Evolutionary conservation across 257 asterid species (phyloP).

Genomic region (Phtheirospermum japonicum): DNA sequence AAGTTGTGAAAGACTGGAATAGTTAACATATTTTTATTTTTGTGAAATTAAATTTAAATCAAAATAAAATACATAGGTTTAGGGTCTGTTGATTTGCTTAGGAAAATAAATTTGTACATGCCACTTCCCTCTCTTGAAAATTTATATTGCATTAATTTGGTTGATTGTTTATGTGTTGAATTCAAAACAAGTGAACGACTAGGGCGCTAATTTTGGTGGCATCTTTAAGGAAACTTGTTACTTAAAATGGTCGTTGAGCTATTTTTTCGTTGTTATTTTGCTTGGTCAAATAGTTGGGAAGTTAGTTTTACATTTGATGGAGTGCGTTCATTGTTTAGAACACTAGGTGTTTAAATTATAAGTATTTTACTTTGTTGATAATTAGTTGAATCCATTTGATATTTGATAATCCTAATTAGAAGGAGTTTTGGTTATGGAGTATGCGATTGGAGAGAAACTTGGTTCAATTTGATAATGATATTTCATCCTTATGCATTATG

Average conservation of each 20-base stretch:
- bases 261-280: neutral
- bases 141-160: slow-evolving; percentile 12
- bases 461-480: too few relatives aligned
- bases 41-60: too few relatives aligned
- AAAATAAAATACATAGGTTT: neutral
- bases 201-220: neutral
- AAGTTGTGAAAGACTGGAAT: neutral
- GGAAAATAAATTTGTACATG: too few relatives aligned
- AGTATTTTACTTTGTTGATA: neutral
- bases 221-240: neutral
- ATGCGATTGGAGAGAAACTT: too few relatives aligned
- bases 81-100: slow-evolving; percentile 5
- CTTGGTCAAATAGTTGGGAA: slow-evolving; percentile 4
- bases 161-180: neutral
- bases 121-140: too few relatives aligned
- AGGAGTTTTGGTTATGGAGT: too few relatives aligned
- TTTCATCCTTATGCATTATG: too few relatives aligned
- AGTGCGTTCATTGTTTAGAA: neutral
- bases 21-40: neutral
- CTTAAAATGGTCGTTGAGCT: neutral
- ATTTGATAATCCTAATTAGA: neutral
- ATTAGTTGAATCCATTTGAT: neutral
- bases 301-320: slow-evolving; percentile 9
- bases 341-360: neutral
- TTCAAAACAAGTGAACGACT: neutral